Evolutionary conservation across 805 yeast species (phyloP).

Genomic region (Spathaspora arborariae): DNA sequence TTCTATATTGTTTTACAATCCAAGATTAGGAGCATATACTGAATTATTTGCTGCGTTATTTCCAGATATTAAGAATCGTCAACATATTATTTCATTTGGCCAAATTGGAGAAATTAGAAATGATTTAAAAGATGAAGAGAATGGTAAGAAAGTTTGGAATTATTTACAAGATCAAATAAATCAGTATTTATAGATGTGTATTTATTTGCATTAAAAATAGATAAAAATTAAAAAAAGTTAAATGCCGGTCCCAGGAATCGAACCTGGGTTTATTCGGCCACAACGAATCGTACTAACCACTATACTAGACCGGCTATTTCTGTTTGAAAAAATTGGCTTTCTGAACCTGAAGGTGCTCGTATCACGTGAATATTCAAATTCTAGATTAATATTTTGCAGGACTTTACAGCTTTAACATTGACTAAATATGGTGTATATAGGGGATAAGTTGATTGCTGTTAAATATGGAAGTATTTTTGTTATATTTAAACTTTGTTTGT

Average conservation of each 20-base stretch:
- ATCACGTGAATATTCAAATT: not conserved
- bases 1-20: slow-evolving; percentile 14
- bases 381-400: not conserved
- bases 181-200: not conserved
- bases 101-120: slow-evolving; percentile 23
- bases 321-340: not conserved
- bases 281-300: slow-evolving; percentile 49
- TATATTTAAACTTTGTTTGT: no score
- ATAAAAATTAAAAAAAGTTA: not conserved
- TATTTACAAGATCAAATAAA: slow-evolving; percentile 24
- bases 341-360: not conserved
- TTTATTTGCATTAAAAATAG: not conserved
- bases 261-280: slow-evolving; percentile 50
- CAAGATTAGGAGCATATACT: slow-evolving; percentile 41
- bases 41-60: slow-evolving; percentile 40
- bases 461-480: no score
- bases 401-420: no score
- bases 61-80: slow-evolving; percentile 36
- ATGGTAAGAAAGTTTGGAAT: slow-evolving; percentile 32
- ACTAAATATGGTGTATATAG: no score
- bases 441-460: no score
- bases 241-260: slow-evolving; percentile 51
- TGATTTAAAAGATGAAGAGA: slow-evolving; percentile 30
- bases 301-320: slow-evolving; percentile 42
- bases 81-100: slow-evolving; percentile 37